Percentiles rank a stretch among this genome's conserved stretches.
Evolutionary conservation across 1,139 yeast genomes (phyloP).

Genomic region (Candida freyschussii): DNA sequence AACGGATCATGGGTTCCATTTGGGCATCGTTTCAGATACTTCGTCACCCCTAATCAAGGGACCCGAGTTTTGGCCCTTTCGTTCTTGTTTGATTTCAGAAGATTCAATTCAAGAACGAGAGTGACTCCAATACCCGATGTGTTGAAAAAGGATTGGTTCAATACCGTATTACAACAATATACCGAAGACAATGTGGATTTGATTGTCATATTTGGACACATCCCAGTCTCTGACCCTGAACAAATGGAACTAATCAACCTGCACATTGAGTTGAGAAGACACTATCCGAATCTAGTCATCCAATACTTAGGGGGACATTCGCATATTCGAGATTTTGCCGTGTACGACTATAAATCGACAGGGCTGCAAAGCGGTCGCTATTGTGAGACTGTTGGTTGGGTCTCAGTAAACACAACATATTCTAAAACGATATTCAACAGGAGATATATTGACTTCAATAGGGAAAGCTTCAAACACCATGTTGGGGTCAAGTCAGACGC

Average conservation of each 20-base stretch:
- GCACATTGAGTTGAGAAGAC: constrained; percentile 49
- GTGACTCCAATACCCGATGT: constrained; percentile 62
- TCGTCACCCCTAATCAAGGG: constrained; percentile 53
- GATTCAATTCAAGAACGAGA: constrained; percentile 53
- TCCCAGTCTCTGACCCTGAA: constrained; percentile 64
- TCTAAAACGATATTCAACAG: constrained; percentile 39
- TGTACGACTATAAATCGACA: constrained; percentile 61
- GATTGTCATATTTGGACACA: constrained; percentile 70
- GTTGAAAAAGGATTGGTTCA: constrained; percentile 62
- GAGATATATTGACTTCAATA: constrained; percentile 76
- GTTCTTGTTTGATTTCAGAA: constrained; percentile 70
- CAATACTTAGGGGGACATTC: constrained; percentile 95
- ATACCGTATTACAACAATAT: constrained; percentile 28
- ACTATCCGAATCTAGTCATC: constrained; percentile 58
- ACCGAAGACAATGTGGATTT: constrained; percentile 53
- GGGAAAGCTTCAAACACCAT: constrained; percentile 65
- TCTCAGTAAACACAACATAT: constrained; percentile 46
- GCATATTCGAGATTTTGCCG: constrained; percentile 79
- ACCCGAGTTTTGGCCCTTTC: constrained; percentile 65
- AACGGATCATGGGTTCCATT: constrained; percentile 54
- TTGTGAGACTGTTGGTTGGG: constrained; percentile 88
- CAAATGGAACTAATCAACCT: constrained; percentile 32
- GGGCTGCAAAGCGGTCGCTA: constrained; percentile 90
- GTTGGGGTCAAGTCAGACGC: constrained; percentile 26
- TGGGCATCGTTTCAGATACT: constrained; percentile 63